Conservation (phyloP, 257 asterid species). For the Solanum ossicruentum region DNA sequence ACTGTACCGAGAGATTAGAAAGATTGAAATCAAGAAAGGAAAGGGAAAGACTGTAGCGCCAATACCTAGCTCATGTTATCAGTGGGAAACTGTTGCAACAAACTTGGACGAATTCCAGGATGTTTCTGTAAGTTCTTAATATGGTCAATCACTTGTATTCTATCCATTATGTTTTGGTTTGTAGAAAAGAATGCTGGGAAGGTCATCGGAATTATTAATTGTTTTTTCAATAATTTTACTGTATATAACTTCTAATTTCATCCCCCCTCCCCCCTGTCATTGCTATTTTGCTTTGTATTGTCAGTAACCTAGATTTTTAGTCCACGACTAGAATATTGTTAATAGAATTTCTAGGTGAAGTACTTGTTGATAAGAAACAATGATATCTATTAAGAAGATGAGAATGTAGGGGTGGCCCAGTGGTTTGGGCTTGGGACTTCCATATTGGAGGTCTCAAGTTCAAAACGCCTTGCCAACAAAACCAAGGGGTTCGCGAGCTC, state of each 20-base stretch:
- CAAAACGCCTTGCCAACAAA: too few species aligned
- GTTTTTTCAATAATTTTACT: background rate
- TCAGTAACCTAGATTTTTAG: background rate
- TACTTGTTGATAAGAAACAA: background rate
- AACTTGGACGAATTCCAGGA: constrained; percentile 76
- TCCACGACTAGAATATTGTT: background rate
- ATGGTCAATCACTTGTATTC: background rate
- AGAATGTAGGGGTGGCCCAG: background rate
- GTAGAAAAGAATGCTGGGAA: background rate
- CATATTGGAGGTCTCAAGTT: too few species aligned
- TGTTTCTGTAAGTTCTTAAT: constrained; percentile 72
- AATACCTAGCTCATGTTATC: constrained; percentile 72
- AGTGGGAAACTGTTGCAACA: constrained; percentile 93
- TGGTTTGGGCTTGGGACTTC: too few species aligned
- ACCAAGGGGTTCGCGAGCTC: too few species aligned
- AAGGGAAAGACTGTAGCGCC: constrained; percentile 69
- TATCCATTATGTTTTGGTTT: background rate
- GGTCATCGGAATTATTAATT: background rate
- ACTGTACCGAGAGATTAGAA: constrained; percentile 75
- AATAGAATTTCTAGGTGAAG: background rate
- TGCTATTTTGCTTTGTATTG: background rate
- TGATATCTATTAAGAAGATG: background rate
- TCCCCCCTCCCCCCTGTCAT: background rate
- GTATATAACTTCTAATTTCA: background rate
- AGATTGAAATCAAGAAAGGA: constrained; percentile 79